phyloP scores from a whole-genome alignment of 805 yeast genomes.

The Peterozyma xylosa region DNA sequence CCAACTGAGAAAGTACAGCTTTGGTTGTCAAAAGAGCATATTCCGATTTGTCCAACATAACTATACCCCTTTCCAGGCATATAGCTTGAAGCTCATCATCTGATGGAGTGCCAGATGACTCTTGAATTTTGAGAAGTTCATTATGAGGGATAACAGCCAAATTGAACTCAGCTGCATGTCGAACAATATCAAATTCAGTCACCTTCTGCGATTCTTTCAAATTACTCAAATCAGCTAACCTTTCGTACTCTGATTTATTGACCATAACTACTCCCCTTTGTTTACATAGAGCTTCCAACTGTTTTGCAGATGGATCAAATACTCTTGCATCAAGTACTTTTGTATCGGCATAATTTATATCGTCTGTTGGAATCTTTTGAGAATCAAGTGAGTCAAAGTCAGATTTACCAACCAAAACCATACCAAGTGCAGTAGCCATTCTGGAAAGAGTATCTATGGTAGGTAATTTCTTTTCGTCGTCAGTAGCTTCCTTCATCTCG shows the following conservation, averaged over 20 bases:
- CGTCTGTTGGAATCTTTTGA: slow-evolving; percentile 8
- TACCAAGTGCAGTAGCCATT: not conserved
- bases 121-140: no score
- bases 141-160: not conserved
- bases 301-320: not conserved
- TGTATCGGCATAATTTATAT: slow-evolving; percentile 12
- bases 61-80: no score
- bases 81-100: no score
- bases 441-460: not conserved
- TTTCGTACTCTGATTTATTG: not conserved
- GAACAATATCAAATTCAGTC: no score
- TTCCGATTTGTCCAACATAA: no score
- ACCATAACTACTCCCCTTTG: not conserved
- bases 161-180: no score
- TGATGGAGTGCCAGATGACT: no score
- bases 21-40: no score
- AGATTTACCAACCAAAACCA: no score
- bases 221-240: no score
- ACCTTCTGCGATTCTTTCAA: no score
- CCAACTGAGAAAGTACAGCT: no score
- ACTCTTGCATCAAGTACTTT: not conserved
- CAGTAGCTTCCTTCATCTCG: not conserved
- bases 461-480: not conserved
- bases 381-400: not conserved
- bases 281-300: not conserved